These are phyloP conservation scores for Avena atlantica DNA, from an alignment of 176 grass and related monocot genomes.

Conservation along the genomic window DNA sequence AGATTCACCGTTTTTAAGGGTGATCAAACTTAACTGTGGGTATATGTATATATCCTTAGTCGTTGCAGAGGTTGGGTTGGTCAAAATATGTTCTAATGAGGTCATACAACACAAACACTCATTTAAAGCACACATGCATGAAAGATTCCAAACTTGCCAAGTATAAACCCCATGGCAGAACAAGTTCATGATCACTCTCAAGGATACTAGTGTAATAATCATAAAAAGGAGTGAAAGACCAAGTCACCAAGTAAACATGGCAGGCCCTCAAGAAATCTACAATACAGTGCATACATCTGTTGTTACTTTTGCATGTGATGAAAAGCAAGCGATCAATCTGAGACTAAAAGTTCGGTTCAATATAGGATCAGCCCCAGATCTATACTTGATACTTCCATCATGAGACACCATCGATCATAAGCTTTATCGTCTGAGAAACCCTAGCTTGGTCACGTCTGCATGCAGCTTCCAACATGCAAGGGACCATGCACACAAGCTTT, in stretches of 20 bases:
- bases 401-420: slow-evolving; percentile 16
- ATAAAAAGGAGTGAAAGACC: neutral
- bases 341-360: slow-evolving; percentile 10
- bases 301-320: slow-evolving; percentile 57
- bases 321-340: slow-evolving; percentile 36
- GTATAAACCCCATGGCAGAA: neutral
- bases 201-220: neutral
- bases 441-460: slow-evolving; percentile 14
- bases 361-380: slow-evolving; percentile 48
- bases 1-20: neutral
- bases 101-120: neutral
- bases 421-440: slow-evolving; percentile 38
- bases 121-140: neutral
- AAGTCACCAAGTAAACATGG: slow-evolving; percentile 39
- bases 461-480: slow-evolving; percentile 41
- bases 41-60: neutral
- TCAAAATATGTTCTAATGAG: neutral
- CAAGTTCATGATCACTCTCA: neutral
- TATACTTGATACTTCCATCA: slow-evolving; percentile 51
- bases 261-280: slow-evolving; percentile 37
- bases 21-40: neutral
- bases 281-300: neutral
- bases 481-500: slow-evolving; percentile 40
- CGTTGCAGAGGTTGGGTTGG: neutral
- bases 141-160: neutral